Base-by-base conservation (phyloP, 2,329 filamentous ascomycete species). In the Alternaria panax region DNA sequence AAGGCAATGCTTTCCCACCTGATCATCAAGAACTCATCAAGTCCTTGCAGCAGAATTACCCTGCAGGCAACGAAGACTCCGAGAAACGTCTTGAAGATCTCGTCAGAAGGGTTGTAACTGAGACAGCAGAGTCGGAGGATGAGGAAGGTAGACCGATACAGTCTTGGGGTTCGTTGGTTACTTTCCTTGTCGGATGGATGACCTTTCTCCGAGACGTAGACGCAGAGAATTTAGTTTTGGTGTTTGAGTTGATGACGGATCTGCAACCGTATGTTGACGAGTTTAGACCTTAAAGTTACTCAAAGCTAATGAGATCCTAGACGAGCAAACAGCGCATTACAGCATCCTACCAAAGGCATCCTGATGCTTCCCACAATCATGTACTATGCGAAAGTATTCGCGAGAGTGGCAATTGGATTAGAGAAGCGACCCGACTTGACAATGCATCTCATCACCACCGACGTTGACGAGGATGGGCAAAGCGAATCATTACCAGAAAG, bases 311-410 rank as follows among this genome's bases (percentile, higher is more conserved):
- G 12, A 25, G 16, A 8, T 22, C 38, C 9, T 56, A 74, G 92
- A 72, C 90, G 93, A 69, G 95, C 91, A 68, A 90, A 92, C 25
- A 91, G 91, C 20, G 93, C 93, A 0, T 86, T 97, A 47, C 87
- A 88, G 7, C 90, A 97, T 71, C 88, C 90, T 2, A 89, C 88
- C 12, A 89, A 93, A 74, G 94, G 94, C 30, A 86, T 90, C 28
- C 85, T 97, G 70, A 87, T 97, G 69, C 86, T 97, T 40, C 89
- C 92, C 41, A 93, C 92, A 3, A 91, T 92, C 73, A 88, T 97
- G 69, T 90, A 90, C 28, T 86, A 96, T 53, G 94, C 91, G 30
- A 88, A 90, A 67, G 88, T 92, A 7, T 86, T 97, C 24, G 90
- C 92, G 8, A 89, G 90, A 65, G 85, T 97, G 57, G 93, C 93